phyloP scores from a whole-genome alignment of 495 filamentous ascomycete genomes.

The Penicillium dipodomyicola region DNA sequence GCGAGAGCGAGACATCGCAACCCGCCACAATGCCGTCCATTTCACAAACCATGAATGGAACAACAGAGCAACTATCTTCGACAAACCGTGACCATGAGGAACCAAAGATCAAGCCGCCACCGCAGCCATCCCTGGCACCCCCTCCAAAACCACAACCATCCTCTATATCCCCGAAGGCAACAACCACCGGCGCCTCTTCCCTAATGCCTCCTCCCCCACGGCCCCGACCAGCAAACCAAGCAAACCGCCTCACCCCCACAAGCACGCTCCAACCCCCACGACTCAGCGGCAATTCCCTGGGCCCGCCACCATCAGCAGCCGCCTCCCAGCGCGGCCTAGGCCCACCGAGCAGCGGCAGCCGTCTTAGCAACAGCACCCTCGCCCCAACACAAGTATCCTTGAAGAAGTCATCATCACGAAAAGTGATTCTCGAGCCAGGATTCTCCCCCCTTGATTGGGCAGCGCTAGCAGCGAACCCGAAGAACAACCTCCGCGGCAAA shows the following conservation, averaged over 20 bases:
- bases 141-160: constrained; percentile 18
- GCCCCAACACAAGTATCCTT: constrained; percentile 37
- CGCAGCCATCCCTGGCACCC: constrained; percentile 19
- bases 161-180: constrained; percentile 10
- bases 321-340: constrained; percentile 33
- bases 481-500: constrained; percentile 63
- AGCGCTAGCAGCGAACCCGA: constrained; percentile 61
- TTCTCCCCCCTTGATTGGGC: constrained; percentile 97
- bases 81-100: constrained; percentile 11
- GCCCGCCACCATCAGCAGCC: constrained; percentile 39
- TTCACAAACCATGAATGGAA: constrained; percentile 14
- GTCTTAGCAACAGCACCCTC: constrained; percentile 37
- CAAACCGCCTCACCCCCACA: constrained; percentile 19
- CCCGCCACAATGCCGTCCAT: constrained; percentile 11
- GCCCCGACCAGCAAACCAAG: constrained; percentile 25
- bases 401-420: constrained; percentile 43
- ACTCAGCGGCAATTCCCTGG: constrained; percentile 19
- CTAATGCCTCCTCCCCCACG: constrained; percentile 42
- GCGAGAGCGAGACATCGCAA: constrained; percentile 8
- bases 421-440: constrained; percentile 78
- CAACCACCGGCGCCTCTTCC: constrained; percentile 24
- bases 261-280: constrained; percentile 19
- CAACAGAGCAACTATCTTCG: constrained; percentile 3
- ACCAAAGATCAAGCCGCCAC: constrained; percentile 14
- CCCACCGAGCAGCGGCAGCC: constrained; percentile 26